Evolutionary conservation across 345 rosid genomes (phyloP), one percentile per base, ranked within the genome.

Genomic region (Dipteronia sinensis): DNA sequence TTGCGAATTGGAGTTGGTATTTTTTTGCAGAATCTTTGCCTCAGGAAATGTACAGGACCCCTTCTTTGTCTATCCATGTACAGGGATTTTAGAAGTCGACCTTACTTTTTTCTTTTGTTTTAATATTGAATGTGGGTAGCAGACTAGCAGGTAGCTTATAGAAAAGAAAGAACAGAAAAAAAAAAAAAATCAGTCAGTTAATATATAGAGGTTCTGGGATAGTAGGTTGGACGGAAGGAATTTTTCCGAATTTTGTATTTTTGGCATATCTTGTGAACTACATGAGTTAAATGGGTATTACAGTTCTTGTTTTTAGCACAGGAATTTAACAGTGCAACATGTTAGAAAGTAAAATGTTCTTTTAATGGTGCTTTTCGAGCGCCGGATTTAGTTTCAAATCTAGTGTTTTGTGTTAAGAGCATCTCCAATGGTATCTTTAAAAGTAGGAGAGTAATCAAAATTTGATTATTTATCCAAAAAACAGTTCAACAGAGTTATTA

Each of bases 41-140:
- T 72, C 56, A 49, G 72, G 42, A 76, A 78, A 65, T 78, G 82
- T 82, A 78, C 77, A 71, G 82, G 49, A n/a, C 23, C 38, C 53
- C 19, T 11, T 69, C n/a, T 46, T 7, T 3, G 15, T 42, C 46
- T 12, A 53, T 53, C 73, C 51, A 15, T 83, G 82, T 77, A 78
- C 83, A 80, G 79, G 23, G 29, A 65, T 65, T 34, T 34, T 78
- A 49, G 66, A 46, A 23, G 38, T 76, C 49, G 58, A 25, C 64
- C 40, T 53, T 23, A 22, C 13, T 22, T 7, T 23, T 13, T 22
- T 7, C 15, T 12, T 23, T 13, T 13, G 15, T 19, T 67, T 46
- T 63, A 40, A 25, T 64, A 12, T 4, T 23, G 3, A 27, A 65
- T n/a, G 27, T 72, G 51, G 31, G 51, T 53, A 46, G 46, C 46